Evolutionary conservation across 805 yeast species (phyloP), one percentile per base, ranked within the genome.

Genomic region (Pichia sporocuriosa): DNA sequence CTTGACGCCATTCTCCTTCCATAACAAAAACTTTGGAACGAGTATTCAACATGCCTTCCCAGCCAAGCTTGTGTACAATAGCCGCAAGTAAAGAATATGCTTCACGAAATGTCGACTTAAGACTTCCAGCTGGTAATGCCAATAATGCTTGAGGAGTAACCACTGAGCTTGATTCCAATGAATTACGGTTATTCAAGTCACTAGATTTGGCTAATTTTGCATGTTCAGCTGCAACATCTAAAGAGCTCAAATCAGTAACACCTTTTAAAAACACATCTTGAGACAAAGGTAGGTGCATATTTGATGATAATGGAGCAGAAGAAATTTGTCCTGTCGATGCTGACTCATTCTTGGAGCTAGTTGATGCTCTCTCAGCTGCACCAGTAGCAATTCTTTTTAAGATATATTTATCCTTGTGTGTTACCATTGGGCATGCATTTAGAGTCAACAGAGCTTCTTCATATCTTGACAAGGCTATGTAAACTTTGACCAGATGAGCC

Each of bases 371-470:
- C 1, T 26, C 34, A 22, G 42, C 35, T 33, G 42, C 42, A 28
- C 42, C 42, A 11, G 37, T 15, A 4, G 40, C 40, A 31, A 80
- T 70, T 53, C 93, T 67, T 55, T 73, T 76, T 51, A 82, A 68
- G 19, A 70, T 67, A 56, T 68, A 83, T 47, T 74, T 74, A 51
- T 84, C 93, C 55, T 77, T 80, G 53, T 79, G 77, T 10, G 83
- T 75, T 40, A 79, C 79, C 87, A 84, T 82, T 20, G 94, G 94
- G 54, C 89, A 82, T 13, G 90, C 79, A 53, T 84, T 84, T 49
- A 84, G 67, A 1, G 88, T 75, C 43, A 83, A 62, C 40, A 84
- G 66, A 1, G 93, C 84, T 50, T 81, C 74, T 56, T 83, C 89
- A 56, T 77, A 75, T 58, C 82, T 81, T 22, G 77, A 78, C 39